phyloP scores from a whole-genome alignment of 805 yeast genomes.

The Wickerhamomyces alni region DNA sequence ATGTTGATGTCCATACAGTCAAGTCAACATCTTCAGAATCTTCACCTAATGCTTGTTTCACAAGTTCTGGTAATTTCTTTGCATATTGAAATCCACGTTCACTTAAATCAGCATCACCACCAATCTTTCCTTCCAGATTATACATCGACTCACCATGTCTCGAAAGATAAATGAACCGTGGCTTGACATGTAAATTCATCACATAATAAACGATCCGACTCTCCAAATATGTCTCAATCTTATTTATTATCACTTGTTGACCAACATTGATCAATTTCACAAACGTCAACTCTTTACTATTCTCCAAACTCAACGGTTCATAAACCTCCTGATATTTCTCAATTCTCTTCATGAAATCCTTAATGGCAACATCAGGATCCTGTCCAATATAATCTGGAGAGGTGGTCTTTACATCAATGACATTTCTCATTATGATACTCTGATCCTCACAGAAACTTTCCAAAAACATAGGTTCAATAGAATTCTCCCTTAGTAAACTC shows the following conservation, averaged over 20 bases:
- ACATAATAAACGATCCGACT: constrained; percentile 91
- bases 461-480: constrained; percentile 83
- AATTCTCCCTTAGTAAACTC: constrained; percentile 52
- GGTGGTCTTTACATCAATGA: constrained; percentile 79
- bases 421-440: constrained; percentile 69
- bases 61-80: constrained; percentile 69
- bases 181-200: constrained; percentile 91
- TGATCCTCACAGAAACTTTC: constrained; percentile 90
- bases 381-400: constrained; percentile 25
- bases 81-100: constrained; percentile 85
- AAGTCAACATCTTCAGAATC: constrained; percentile 49
- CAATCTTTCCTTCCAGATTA: constrained; percentile 90
- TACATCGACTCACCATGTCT: constrained; percentile 94
- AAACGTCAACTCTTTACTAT: constrained; percentile 66
- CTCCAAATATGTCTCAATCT: constrained; percentile 83
- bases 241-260: constrained; percentile 81
- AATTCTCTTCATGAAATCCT: constrained; percentile 71
- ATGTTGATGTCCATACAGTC: constrained; percentile 94
- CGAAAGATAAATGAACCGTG: constrained; percentile 87
- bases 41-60: constrained; percentile 38
- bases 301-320: constrained; percentile 60
- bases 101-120: constrained; percentile 87
- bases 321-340: constrained; percentile 67
- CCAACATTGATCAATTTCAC: constrained; percentile 85
- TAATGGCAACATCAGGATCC: constrained; percentile 65